These are phyloP conservation scores for Emmonsiellopsis sp. DNA, from an alignment of 2,329 filamentous ascomycete species.

Conservation along the genomic window DNA sequence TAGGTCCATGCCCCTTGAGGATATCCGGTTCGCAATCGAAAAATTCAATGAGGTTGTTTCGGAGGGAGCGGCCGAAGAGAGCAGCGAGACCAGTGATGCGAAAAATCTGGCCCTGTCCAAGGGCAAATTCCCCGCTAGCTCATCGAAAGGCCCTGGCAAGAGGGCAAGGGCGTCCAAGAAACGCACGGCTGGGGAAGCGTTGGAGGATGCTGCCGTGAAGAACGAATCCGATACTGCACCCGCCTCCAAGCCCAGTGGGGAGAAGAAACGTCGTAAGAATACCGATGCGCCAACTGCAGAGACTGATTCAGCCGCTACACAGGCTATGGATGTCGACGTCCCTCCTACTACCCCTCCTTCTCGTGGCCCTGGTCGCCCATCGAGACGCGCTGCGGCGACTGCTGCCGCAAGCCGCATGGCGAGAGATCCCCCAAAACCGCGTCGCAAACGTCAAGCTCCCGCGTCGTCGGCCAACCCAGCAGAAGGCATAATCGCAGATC, in stretches of 20 bases:
- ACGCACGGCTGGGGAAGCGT: neutral
- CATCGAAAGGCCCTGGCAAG: neutral
- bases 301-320: neutral
- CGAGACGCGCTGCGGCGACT: neutral
- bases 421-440: neutral
- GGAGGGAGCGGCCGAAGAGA: constrained; percentile 8
- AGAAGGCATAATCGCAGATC: no score
- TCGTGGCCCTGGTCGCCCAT: constrained; percentile 1
- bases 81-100: neutral
- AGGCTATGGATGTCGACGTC: neutral
- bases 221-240: neutral
- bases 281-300: neutral
- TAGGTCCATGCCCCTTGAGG: constrained; percentile 12
- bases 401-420: neutral
- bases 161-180: neutral
- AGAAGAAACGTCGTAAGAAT: neutral
- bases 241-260: neutral
- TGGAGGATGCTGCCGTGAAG: neutral
- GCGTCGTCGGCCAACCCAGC: neutral
- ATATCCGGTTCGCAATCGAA: constrained; percentile 15
- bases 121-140: neutral
- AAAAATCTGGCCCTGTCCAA: neutral
- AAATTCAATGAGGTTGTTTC: neutral
- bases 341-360: neutral
- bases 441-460: neutral